phyloP scores from a whole-genome alignment of 2,329 filamentous ascomycete genomes.

The Microsporum canis region DNA sequence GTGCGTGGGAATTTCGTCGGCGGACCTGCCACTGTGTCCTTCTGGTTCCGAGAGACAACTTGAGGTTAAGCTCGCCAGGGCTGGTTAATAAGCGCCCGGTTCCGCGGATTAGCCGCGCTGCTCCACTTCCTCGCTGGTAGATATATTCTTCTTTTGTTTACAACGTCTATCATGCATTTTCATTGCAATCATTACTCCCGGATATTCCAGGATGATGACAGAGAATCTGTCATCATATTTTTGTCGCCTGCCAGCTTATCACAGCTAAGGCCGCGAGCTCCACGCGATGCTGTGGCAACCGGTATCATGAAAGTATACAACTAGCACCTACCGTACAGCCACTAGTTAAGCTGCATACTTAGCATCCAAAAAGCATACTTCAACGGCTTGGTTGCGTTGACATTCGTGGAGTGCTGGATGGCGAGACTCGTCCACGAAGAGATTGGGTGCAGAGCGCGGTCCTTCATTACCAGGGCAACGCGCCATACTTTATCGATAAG shows the following conservation, averaged over 20 bases:
- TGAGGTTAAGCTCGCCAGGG: neutral
- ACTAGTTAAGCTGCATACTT: neutral
- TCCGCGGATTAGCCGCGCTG: neutral
- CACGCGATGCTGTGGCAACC: neutral
- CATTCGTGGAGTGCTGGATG: neutral
- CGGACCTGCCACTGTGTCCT: slow-evolving; percentile 2
- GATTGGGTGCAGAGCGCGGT: neutral
- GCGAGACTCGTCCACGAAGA: neutral
- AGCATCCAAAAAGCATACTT: neutral
- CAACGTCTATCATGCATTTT: neutral
- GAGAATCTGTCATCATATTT: neutral
- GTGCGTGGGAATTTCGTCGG: neutral
- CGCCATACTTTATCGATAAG: neutral
- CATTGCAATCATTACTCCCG: neutral
- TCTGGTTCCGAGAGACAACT: neutral
- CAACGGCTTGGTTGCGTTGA: neutral
- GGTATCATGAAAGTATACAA: neutral
- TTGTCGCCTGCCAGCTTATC: neutral
- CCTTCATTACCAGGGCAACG: neutral
- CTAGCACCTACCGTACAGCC: neutral
- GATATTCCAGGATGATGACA: neutral
- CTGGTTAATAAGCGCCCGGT: neutral
- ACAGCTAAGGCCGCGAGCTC: neutral
- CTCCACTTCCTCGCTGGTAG: neutral
- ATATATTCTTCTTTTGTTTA: neutral